phyloP scores from a whole-genome alignment of 2,329 filamentous ascomycete genomes.

The Bipolaris sorokiniana region DNA sequence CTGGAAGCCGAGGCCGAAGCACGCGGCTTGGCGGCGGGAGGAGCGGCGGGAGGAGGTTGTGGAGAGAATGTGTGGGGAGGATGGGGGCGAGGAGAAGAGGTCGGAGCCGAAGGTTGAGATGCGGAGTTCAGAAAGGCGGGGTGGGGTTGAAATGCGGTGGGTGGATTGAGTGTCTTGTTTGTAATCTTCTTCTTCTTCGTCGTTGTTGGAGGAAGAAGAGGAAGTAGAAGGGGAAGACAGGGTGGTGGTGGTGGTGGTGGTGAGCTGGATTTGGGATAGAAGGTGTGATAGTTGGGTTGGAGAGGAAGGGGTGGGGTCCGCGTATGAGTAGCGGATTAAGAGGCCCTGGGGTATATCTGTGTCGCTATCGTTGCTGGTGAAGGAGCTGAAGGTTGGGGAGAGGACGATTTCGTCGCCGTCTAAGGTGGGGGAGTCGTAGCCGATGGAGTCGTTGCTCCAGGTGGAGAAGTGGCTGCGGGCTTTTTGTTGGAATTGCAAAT shows the following conservation, averaged over 20 bases:
- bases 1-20: slow-evolving; percentile 44
- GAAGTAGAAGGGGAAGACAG: too few species aligned
- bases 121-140: slow-evolving; percentile 32
- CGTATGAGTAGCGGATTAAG: slow-evolving; percentile 28
- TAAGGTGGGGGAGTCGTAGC: slow-evolving; percentile 31
- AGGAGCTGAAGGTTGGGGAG: slow-evolving; percentile 44
- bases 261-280: slow-evolving; percentile 12
- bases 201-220: not conserved
- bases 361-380: slow-evolving; percentile 41
- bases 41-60: slow-evolving; percentile 15
- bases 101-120: slow-evolving; percentile 39
- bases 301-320: slow-evolving; percentile 10
- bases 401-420: slow-evolving; percentile 31
- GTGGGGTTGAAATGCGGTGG: slow-evolving; percentile 27
- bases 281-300: slow-evolving; percentile 7
- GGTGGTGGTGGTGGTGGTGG: not conserved
- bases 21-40: slow-evolving; percentile 38
- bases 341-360: slow-evolving; percentile 29
- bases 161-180: slow-evolving; percentile 11
- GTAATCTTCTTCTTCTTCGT: slow-evolving; percentile 16
- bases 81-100: slow-evolving; percentile 36
- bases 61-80: slow-evolving; percentile 14
- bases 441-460: slow-evolving; percentile 39
- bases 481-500: slow-evolving; percentile 22
- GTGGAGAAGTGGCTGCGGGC: slow-evolving; percentile 43